A percentile compares a stretch with the other conserved stretches of the same genome.
Evolutionary conservation across 345 rosid genomes (phyloP).

Genomic region (Euclidium syriacum): DNA sequence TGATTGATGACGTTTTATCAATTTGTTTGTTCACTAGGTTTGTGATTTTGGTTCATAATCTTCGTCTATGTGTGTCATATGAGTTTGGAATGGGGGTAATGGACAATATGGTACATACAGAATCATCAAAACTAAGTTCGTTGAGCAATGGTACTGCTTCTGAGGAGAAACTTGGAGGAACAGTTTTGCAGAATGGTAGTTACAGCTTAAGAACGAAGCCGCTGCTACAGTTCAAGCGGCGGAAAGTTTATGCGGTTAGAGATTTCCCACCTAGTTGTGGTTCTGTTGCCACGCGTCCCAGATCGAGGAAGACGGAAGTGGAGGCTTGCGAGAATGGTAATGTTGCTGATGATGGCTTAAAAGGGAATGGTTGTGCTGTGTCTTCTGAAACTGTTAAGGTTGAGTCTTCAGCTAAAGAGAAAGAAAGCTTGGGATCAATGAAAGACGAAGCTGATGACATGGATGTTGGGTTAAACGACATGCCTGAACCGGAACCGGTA

Average conservation of each 20-base stretch:
- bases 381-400: conserved; percentile 11
- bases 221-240: conserved; percentile 33
- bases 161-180: conserved; percentile 28
- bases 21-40: no score
- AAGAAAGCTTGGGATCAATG: not conserved
- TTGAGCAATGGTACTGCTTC: conserved; percentile 20
- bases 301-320: not conserved
- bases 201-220: no score
- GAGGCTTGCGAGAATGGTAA: conserved; percentile 2
- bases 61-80: not conserved
- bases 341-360: not conserved
- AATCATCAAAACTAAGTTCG: conserved; percentile 2
- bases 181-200: conserved; percentile 31
- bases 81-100: conserved; percentile 15
- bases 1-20: no score
- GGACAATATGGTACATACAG: conserved; percentile 7
- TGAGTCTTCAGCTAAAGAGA: not conserved
- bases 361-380: no score
- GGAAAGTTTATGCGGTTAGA: conserved; percentile 47
- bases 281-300: conserved; percentile 8
- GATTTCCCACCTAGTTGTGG: conserved; percentile 76
- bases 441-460: no score
- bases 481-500: not conserved
- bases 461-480: not conserved
- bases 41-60: no score